These are phyloP conservation scores for Phragmites australis DNA, from an alignment of 176 grass and related monocot genomes.

Conservation along the genomic window DNA sequence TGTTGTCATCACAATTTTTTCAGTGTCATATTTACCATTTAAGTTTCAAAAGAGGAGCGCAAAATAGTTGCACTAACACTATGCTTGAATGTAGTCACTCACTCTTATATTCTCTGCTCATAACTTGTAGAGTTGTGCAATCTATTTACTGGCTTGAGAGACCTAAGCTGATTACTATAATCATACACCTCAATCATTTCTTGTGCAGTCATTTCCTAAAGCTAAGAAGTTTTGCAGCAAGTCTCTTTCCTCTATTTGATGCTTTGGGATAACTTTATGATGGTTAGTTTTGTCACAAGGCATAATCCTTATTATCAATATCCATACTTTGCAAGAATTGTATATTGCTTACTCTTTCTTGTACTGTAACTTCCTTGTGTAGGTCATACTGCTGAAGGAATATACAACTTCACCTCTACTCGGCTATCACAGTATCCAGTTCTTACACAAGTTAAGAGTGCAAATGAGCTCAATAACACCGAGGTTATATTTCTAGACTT, in stretches of 20 bases:
- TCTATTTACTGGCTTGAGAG: background rate
- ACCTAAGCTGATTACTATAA: background rate
- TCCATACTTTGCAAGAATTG: background rate
- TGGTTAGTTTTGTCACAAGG: background rate
- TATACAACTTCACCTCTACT: background rate
- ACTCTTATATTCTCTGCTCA: conserved; percentile 30
- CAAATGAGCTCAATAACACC: background rate
- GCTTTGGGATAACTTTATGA: too few relatives aligned
- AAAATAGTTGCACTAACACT: background rate
- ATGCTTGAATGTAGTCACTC: background rate
- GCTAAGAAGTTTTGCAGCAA: background rate
- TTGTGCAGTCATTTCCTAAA: background rate
- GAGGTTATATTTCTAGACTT: too few relatives aligned
- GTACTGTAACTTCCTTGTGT: background rate
- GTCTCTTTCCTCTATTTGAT: too few relatives aligned
- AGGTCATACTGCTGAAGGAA: background rate
- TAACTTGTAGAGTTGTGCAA: background rate
- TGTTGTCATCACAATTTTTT: background rate
- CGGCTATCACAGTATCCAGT: background rate
- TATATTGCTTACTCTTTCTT: background rate
- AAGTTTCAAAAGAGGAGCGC: background rate
- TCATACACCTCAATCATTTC: too few relatives aligned
- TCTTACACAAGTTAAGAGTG: background rate
- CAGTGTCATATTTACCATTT: too few relatives aligned
- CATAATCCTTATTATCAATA: background rate